phyloP scores from a whole-genome alignment of 2,329 filamentous ascomycete species.

The Diplodia corticola region DNA sequence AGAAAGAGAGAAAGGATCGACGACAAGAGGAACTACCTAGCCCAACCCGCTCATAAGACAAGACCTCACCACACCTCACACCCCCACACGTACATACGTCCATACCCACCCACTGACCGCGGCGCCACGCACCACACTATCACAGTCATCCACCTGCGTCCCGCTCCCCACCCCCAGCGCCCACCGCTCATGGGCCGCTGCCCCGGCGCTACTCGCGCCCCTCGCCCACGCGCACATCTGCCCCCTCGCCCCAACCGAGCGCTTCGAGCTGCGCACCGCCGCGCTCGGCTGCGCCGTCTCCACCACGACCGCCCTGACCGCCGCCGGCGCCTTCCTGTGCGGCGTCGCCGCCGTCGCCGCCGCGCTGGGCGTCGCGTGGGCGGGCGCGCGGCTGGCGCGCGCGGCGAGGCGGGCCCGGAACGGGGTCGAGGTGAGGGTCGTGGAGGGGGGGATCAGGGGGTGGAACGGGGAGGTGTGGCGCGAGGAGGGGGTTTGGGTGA shows the following conservation, averaged over 20 bases:
- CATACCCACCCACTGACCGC: too few relatives aligned
- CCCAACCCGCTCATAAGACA: too few relatives aligned
- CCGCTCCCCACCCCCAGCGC: conserved; percentile 39
- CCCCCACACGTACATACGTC: too few relatives aligned
- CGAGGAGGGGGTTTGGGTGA: conserved; percentile 24
- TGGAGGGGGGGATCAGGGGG: background rate
- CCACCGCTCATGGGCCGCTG: conserved; percentile 35
- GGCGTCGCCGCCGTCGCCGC: conserved; percentile 43
- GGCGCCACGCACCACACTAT: too few relatives aligned
- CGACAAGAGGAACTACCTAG: too few relatives aligned
- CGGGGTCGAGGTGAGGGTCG: conserved; percentile 24
- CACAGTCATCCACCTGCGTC: conserved; percentile 45
- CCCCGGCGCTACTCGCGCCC: conserved; percentile 44
- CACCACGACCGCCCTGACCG: conserved; percentile 47
- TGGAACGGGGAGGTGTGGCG: background rate
- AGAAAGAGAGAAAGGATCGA: too few relatives aligned
- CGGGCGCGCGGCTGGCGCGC: conserved; percentile 27
- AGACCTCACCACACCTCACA: too few relatives aligned
- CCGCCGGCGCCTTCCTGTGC: conserved; percentile 45
- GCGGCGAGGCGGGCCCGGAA: conserved; percentile 28
- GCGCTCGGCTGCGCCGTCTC: conserved; percentile 48
- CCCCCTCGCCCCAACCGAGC: conserved; percentile 42
- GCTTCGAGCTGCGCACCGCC: conserved; percentile 48
- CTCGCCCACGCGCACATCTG: conserved; percentile 36
- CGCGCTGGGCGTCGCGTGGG: conserved; percentile 30